These are phyloP conservation scores for Trypanosoma conorhini DNA, from an alignment of 208 protist species.

Conservation along the genomic window DNA sequence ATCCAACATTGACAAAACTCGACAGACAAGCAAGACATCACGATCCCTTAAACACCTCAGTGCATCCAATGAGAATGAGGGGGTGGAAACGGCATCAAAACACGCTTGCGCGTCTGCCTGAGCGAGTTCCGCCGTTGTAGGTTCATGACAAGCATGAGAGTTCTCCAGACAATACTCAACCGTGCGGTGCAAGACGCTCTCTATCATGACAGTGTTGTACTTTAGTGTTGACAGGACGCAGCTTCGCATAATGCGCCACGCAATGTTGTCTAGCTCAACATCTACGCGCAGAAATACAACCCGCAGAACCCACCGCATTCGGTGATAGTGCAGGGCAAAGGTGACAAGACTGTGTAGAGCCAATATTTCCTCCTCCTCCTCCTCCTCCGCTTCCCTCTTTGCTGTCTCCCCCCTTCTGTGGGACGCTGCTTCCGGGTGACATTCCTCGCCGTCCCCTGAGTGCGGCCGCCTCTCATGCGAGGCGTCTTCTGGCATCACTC, in stretches of 20 bases:
- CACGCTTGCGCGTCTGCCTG: not conserved
- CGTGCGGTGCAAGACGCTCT: constrained; percentile 10
- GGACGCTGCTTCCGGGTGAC: not conserved
- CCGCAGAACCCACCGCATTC: constrained; percentile 49
- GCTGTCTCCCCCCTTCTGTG: not conserved
- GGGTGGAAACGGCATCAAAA: not conserved
- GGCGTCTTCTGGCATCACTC: not conserved
- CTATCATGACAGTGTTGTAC: constrained; percentile 17
- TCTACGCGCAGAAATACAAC: constrained; percentile 45
- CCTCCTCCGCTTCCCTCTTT: not conserved
- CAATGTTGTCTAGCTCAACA: constrained; percentile 27
- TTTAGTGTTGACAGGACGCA: constrained; percentile 11
- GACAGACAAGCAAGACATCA: constrained; percentile 21
- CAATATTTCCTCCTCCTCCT: constrained; percentile 12
- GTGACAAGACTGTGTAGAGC: constrained; percentile 39
- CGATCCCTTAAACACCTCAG: not conserved
- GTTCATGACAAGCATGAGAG: not conserved
- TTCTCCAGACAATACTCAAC: constrained; percentile 9
- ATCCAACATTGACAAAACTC: constrained; percentile 31
- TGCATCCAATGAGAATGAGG: not conserved
- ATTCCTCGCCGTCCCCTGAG: not conserved
- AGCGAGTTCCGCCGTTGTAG: not conserved
- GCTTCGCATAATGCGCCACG: constrained; percentile 27
- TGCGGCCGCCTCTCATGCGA: not conserved
- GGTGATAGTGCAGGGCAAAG: constrained; percentile 58